Evolutionary conservation across 2,329 filamentous ascomycete species (phyloP).

Genomic region (Cadophora sp.): DNA sequence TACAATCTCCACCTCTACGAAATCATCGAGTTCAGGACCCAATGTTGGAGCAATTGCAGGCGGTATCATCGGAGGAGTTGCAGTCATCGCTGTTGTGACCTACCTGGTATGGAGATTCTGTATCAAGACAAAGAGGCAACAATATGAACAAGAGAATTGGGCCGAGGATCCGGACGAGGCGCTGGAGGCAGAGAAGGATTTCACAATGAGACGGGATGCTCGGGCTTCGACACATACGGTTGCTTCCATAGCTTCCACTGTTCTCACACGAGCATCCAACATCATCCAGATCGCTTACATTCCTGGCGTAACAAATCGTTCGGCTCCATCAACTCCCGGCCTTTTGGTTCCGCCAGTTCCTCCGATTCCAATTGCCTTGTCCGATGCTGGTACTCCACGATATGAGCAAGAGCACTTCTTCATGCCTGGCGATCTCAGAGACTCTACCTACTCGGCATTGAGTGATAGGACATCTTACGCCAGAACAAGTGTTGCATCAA

Average conservation of each 20-base stretch:
- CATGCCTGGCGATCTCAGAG: constrained; percentile 85
- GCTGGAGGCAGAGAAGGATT: constrained; percentile 59
- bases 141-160: constrained; percentile 66
- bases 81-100: constrained; percentile 74
- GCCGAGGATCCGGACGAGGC: constrained; percentile 57
- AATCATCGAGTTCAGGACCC: constrained; percentile 55
- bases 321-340: constrained; percentile 80
- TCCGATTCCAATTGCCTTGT: constrained; percentile 77
- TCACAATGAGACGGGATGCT: constrained; percentile 61
- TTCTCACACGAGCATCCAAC: constrained; percentile 94
- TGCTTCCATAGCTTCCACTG: constrained; percentile 91
- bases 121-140: constrained; percentile 78
- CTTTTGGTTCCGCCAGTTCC: constrained; percentile 91
- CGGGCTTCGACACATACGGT: constrained; percentile 85
- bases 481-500: constrained; percentile 83
- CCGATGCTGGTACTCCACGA: constrained; percentile 63
- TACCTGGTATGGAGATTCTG: constrained; percentile 89
- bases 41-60: constrained; percentile 89
- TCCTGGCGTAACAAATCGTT: constrained; percentile 92
- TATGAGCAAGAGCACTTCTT: constrained; percentile 90
- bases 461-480: constrained; percentile 68
- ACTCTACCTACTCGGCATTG: constrained; percentile 86
- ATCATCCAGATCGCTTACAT: constrained; percentile 99
- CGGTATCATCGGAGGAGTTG: constrained; percentile 85
- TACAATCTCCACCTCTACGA: constrained; percentile 40